phyloP scores from a whole-genome alignment of 164 flowering plant species.

The Sextonia rubra region DNA sequence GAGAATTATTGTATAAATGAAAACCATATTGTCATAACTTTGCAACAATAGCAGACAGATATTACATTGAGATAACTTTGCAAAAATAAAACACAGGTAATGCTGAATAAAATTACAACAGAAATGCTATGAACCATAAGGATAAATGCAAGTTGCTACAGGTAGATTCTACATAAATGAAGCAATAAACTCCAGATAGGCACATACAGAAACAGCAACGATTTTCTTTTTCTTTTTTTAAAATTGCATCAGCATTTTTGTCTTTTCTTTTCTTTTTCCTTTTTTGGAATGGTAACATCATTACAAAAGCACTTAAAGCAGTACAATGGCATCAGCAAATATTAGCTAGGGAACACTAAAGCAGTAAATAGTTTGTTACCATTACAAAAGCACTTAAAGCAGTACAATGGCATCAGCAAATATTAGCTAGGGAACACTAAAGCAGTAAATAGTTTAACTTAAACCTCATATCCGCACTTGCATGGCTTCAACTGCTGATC shows the following conservation, averaged over 20 bases:
- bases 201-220: neutral
- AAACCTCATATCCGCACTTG: conserved; percentile 95
- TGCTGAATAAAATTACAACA: neutral
- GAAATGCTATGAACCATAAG: neutral
- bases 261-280: too few species aligned
- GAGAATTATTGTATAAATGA: too few species aligned
- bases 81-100: neutral
- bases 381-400: too few species aligned
- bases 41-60: neutral
- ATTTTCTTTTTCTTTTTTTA: too few species aligned
- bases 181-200: neutral
- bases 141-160: neutral
- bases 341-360: neutral
- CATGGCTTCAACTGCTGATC: conserved; percentile 97
- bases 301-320: too few species aligned
- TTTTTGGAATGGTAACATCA: too few species aligned
- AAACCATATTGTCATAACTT: too few species aligned
- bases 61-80: neutral
- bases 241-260: too few species aligned
- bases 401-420: neutral
- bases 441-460: conserved; percentile 1
- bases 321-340: neutral
- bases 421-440: neutral
- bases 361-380: neutral
- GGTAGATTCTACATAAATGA: neutral